Base-by-base conservation (phyloP, 495 filamentous ascomycete genomes). In the Aspergillus bertholletiae region DNA sequence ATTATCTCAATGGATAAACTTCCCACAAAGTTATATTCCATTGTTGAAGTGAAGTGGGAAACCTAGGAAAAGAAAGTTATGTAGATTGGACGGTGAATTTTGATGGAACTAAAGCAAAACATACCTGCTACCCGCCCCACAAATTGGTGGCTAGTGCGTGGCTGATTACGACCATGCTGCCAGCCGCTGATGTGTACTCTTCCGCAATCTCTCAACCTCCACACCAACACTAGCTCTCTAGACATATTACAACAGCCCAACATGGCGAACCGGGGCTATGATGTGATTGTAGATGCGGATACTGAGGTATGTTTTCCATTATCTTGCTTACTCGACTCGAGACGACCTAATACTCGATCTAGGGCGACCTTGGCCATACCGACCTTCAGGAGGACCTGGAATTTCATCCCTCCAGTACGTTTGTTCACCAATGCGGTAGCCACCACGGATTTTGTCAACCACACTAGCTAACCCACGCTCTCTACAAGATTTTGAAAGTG, bases 371-470 rank as follows among this genome's bases (percentile, higher is more conserved):
- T 56, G 94, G 94, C 62, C 90, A 97, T 74, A 97, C 94, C 30
- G 94, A 98, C 72, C 85, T 97, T 12, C 89, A 97, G 79, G 92
- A 96, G 67, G 95, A 97, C 76, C 91, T 97, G 58, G 95, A 97
- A 81, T 98, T 98, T 77, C 94, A 98, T 80, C 85, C 88, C 61
- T 96, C 91, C 43, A 89, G 87, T 90, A 74, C 60, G 74, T 64
- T 32, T 28, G 35, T 7, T 26, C 17, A 2, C 20, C 7, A n/a
- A 11, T 18, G 1, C 9, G 18, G n/a, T n/a, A n/a, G n/a, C n/a
- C n/a, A n/a, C n/a, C n/a, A n/a, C n/a, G n/a, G n/a, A n/a, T n/a
- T n/a, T n/a, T n/a, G n/a, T n/a, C n/a, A n/a, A n/a, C n/a, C n/a
- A n/a, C n/a, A 34, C 12, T 18, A 32, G 28, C 18, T 22, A 23